Conservation (phyloP, 768 basidiomycete genomes). For the Suillus lakei region DNA sequence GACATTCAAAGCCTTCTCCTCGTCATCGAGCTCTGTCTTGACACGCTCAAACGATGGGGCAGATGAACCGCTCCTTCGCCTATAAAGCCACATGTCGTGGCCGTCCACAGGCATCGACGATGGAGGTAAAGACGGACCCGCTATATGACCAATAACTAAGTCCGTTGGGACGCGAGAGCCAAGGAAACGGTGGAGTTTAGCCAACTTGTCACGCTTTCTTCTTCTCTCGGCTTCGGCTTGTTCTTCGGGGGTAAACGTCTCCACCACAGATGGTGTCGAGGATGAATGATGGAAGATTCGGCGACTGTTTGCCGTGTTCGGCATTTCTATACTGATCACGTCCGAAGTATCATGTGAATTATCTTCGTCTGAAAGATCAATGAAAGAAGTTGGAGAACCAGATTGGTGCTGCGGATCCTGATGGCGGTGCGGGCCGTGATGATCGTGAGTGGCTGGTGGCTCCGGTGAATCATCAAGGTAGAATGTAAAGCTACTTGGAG, state of each 20-base stretch:
- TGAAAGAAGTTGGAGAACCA: slow-evolving; percentile 51
- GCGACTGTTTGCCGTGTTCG: slow-evolving; percentile 28
- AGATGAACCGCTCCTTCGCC: slow-evolving; percentile 58
- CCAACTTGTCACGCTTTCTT: slow-evolving; percentile 75
- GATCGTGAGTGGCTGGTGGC: slow-evolving; percentile 1
- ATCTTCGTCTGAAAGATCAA: slow-evolving; percentile 73
- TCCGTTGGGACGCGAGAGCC: slow-evolving; percentile 80
- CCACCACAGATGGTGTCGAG: slow-evolving; percentile 51
- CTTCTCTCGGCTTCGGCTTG: slow-evolving; percentile 65
- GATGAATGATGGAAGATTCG: slow-evolving; percentile 38
- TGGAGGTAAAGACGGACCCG: slow-evolving; percentile 37
- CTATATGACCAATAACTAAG: slow-evolving; percentile 59
- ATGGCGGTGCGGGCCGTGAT: slow-evolving; percentile 13
- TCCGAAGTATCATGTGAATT: slow-evolving; percentile 32
- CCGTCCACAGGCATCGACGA: slow-evolving; percentile 34
- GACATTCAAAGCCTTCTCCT: slow-evolving; percentile 81
- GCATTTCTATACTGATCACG: slow-evolving; percentile 34
- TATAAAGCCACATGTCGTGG: slow-evolving; percentile 48
- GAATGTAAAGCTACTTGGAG: slow-evolving; percentile 48
- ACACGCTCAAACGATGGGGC: slow-evolving; percentile 59
- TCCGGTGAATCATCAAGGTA: slow-evolving; percentile 19
- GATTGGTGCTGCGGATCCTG: slow-evolving; percentile 19
- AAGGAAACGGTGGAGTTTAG: slow-evolving; percentile 83
- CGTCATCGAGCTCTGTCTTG: slow-evolving; percentile 71
- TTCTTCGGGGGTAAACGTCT: slow-evolving; percentile 54